phyloP scores from a whole-genome alignment of 345 rosid species.

The Eutrema japonicum region DNA sequence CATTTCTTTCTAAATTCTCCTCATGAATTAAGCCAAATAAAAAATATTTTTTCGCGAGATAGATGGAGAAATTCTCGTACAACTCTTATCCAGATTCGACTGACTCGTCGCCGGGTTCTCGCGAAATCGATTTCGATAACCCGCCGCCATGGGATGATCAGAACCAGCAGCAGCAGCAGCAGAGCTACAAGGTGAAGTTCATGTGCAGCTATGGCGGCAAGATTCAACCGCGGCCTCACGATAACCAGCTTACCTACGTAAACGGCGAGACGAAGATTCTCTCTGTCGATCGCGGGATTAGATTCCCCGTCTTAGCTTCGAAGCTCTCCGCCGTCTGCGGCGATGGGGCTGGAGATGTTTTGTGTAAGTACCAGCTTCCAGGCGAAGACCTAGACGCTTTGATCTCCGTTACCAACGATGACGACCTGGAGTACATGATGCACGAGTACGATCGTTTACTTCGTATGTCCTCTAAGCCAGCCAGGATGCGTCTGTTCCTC shows the following conservation, averaged over 20 bases:
- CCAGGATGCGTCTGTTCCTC: constrained; percentile 83
- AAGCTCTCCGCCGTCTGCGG: constrained; percentile 65
- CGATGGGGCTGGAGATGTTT: constrained; percentile 45
- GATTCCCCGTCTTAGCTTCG: constrained; percentile 60
- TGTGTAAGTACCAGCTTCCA: constrained; percentile 92
- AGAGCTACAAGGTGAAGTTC: constrained; percentile 67
- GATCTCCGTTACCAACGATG: constrained; percentile 92
- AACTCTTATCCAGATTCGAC: constrained; percentile 85
- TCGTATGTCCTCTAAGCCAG: constrained; percentile 73
- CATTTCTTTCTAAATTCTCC: constrained; percentile 21
- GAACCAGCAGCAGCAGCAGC: constrained; percentile 35
- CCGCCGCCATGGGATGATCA: constrained; percentile 85
- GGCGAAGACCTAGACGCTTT: constrained; percentile 96
- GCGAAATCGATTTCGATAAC: constrained; percentile 86
- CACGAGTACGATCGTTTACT: constrained; percentile 84
- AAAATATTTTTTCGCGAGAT: constrained; percentile 33
- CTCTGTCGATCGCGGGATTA: constrained; percentile 70
- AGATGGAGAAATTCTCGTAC: constrained; percentile 73
- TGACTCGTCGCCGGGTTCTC: constrained; percentile 90
- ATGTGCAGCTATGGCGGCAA: constrained; percentile 95
- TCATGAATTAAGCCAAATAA: background rate
- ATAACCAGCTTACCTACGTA: constrained; percentile 81
- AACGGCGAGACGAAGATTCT: constrained; percentile 93
- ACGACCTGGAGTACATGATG: constrained; percentile 95
- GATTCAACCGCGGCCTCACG: constrained; percentile 95